A percentile compares a stretch with the other conserved stretches of the same genome.
These are phyloP conservation scores for Nothophytophthora sp. DNA, from an alignment of 352 stramenopile genomes.

Conservation along the genomic window DNA sequence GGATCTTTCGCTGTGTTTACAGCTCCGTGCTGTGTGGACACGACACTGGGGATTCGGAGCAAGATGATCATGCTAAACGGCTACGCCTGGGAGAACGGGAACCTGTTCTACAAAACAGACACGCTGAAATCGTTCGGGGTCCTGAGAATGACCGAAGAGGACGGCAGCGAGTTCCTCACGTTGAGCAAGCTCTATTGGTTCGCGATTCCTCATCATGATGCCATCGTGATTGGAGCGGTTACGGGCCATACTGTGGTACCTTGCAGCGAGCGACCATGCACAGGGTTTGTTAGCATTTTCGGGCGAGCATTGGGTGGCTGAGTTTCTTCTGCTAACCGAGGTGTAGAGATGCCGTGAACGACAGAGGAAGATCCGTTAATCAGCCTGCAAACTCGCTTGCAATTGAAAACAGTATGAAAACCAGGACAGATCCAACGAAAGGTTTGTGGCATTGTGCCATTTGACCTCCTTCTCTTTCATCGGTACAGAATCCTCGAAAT, in stretches of 20 bases:
- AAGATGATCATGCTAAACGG: constrained; percentile 26
- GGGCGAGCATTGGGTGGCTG: constrained; percentile 13
- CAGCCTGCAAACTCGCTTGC: too few species aligned
- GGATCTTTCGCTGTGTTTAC: constrained; percentile 4
- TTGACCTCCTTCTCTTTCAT: too few species aligned
- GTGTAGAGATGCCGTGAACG: constrained; percentile 1
- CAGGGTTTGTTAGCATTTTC: constrained; percentile 18
- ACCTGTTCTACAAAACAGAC: constrained; percentile 20
- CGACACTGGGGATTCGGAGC: constrained; percentile 10
- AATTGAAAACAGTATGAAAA: too few species aligned
- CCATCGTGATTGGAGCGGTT: constrained; percentile 19
- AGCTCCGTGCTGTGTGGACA: constrained; percentile 22
- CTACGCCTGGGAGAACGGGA: constrained; percentile 23
- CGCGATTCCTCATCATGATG: constrained; percentile 12
- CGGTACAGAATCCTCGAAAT: too few species aligned
- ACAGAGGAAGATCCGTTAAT: too few species aligned
- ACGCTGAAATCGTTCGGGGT: constrained; percentile 26
- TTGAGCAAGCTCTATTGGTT: constrained; percentile 19
- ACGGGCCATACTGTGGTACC: constrained; percentile 7
- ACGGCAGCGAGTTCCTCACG: constrained; percentile 8
- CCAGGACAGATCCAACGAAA: too few species aligned
- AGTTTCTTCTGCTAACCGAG: neutral
- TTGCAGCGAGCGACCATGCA: constrained; percentile 16
- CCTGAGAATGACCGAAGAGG: constrained; percentile 21
- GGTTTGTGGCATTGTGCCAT: too few species aligned